phyloP scores from a whole-genome alignment of 1,284 basidiomycete genomes.

The Ceratobasidium sp. region DNA sequence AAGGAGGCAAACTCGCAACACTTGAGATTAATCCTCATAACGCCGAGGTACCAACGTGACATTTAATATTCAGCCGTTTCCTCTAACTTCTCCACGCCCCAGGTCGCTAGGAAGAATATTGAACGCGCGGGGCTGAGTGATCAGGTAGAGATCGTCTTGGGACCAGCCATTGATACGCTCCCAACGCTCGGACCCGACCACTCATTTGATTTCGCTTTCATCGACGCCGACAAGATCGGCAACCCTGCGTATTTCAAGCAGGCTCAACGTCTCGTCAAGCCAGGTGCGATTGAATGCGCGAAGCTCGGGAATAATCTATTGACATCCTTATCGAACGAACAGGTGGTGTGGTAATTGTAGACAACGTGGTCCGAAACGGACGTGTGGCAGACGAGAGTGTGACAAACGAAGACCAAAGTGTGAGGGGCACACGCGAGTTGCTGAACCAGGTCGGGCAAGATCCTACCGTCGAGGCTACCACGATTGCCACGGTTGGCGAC shows the following conservation, averaged over 20 bases:
- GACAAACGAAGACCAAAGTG: conserved; percentile 54
- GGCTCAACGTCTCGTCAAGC: conserved; percentile 68
- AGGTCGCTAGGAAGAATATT: conserved; percentile 71
- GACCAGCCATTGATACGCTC: conserved; percentile 65
- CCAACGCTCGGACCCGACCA: conserved; percentile 59
- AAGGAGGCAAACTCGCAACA: conserved; percentile 66
- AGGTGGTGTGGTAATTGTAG: conserved; percentile 63
- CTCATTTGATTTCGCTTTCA: conserved; percentile 71
- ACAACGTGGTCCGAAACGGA: conserved; percentile 71
- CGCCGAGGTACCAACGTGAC: conserved; percentile 59
- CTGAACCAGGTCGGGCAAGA: conserved; percentile 66
- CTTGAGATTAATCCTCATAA: conserved; percentile 65
- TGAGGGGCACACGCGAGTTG: conserved; percentile 66
- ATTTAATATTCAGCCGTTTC: neutral
- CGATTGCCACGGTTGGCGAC: conserved; percentile 71
- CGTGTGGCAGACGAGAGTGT: conserved; percentile 61
- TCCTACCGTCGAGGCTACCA: conserved; percentile 69
- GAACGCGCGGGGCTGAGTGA: conserved; percentile 62
- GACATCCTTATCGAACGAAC: conserved; percentile 1
- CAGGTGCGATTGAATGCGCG: conserved; percentile 63
- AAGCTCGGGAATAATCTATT: neutral
- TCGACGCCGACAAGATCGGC: conserved; percentile 70
- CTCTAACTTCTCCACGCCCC: neutral
- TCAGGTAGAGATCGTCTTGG: conserved; percentile 66
- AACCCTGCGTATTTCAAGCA: conserved; percentile 67